Evolutionary conservation across 2,329 filamentous ascomycete genomes (phyloP), one percentile per base, ranked within the genome.

Genomic region (Botrytis sinoallii): DNA sequence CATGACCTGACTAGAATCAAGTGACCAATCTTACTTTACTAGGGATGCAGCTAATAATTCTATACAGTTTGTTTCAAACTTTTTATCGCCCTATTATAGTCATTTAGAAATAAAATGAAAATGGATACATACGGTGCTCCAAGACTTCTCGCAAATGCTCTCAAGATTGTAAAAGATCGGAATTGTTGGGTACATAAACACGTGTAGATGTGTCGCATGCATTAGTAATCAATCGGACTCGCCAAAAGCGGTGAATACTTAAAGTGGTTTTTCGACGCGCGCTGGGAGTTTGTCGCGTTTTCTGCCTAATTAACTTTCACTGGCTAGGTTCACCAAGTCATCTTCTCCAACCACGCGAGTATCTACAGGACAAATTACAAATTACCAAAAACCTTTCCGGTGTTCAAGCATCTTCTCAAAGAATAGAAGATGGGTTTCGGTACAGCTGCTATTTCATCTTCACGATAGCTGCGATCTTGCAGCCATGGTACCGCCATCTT

Each of bases 401-500:
- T 12, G 8, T 44, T 22, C 18, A 4, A 20, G 4, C n/a, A 7
- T 25, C 38, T 29, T 32, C 29, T 35, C 18, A 29, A 20, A 32
- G 18, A 38, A 38, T 22, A 63, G 48, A 73, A 73, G 71, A 73
- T 73, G 71, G 66, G 71, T 73, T 48, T 44, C 66, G 35, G 35
- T 73, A 38, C 35, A 57, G 29, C 69, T 70, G 44, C 35, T 63
- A 44, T 48, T 55, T 48, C n/a, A 57, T 38, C 32, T 57, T 60
- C 38, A 69, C 60, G 59, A 71, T 68, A 74, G 72, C 55, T 57
- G 48, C 68, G 76, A 75, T 75, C 76, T 77, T 76, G 75, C 78
- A 80, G 79, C 76, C 77, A 81, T 81, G 80, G 79, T 80, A 76
- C 74, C 78, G 75, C 70, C 74, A 74, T 75, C 75, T 61, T 71